Percentiles rank a stretch among this genome's conserved stretches.
These are phyloP conservation scores for Aspergillus baeticus DNA, from an alignment of 495 filamentous ascomycete species.

Conservation along the genomic window DNA sequence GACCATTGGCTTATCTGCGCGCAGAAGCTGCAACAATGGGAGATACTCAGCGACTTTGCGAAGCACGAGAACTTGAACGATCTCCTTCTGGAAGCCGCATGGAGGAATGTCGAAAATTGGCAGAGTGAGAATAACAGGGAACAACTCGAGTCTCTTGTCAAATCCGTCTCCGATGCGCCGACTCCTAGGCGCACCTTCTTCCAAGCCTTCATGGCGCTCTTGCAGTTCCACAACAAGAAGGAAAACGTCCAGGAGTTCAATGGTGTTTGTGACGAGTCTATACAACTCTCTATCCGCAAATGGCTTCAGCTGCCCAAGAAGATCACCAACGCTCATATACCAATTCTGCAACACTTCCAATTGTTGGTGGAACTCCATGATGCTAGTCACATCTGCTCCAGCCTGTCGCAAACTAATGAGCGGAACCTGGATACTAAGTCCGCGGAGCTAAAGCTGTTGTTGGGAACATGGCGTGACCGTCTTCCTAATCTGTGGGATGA, in stretches of 20 bases:
- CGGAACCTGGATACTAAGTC: constrained; percentile 90
- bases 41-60: constrained; percentile 94
- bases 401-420: constrained; percentile 78
- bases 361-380: constrained; percentile 98
- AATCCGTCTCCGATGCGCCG: constrained; percentile 94
- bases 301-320: constrained; percentile 95
- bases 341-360: constrained; percentile 95
- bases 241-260: constrained; percentile 80
- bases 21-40: constrained; percentile 98
- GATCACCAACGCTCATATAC: constrained; percentile 94
- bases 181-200: constrained; percentile 93
- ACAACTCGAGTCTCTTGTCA: constrained; percentile 84
- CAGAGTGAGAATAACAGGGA: constrained; percentile 80
- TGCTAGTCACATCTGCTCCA: constrained; percentile 91
- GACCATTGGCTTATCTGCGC: constrained; percentile 98
- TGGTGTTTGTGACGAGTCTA: constrained; percentile 88
- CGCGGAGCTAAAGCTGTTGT: constrained; percentile 88
- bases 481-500: constrained; percentile 99
- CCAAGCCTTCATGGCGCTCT: constrained; percentile 93
- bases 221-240: constrained; percentile 87
- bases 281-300: constrained; percentile 93
- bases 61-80: constrained; percentile 99
- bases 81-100: constrained; percentile 89
- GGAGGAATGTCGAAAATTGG: constrained; percentile 94
- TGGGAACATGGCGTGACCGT: constrained; percentile 93